A percentile compares a stretch with the other conserved stretches of the same genome.
Conservation (phyloP, 1,139 yeast species). For the Chernovozyma sophiae-reginae region DNA sequence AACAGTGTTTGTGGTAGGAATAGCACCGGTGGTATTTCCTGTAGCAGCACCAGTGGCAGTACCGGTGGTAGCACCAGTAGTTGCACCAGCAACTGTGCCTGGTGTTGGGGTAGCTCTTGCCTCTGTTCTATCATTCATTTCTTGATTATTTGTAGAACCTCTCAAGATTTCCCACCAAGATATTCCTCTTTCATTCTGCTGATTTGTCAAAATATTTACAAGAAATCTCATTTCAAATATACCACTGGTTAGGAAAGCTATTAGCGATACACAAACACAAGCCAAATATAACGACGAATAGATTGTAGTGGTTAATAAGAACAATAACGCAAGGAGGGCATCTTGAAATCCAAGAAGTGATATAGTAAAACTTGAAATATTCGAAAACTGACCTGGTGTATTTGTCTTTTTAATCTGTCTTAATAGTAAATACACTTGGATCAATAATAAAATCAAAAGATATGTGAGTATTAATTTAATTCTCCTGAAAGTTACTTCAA, state of each 20-base stretch:
- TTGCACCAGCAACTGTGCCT: constrained; percentile 7
- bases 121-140: constrained; percentile 14
- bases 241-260: constrained; percentile 66
- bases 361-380: constrained; percentile 30
- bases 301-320: constrained; percentile 56
- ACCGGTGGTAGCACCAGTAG: constrained; percentile 8
- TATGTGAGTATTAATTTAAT: constrained; percentile 44
- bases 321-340: constrained; percentile 60
- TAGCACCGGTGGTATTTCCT: constrained; percentile 9
- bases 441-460: constrained; percentile 43
- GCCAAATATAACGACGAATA: constrained; percentile 58
- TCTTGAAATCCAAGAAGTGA: constrained; percentile 73
- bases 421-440: constrained; percentile 30
- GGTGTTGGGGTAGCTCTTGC: constrained; percentile 4
- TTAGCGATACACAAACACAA: constrained; percentile 64
- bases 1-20: constrained; percentile 6
- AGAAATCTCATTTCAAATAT: constrained; percentile 77
- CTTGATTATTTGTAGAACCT: constrained; percentile 22
- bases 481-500: constrained; percentile 44
- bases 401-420: constrained; percentile 67
- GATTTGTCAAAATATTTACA: constrained; percentile 66
- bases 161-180: constrained; percentile 64
- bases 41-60: constrained; percentile 8
- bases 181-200: constrained; percentile 66
- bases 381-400: constrained; percentile 72